Evolutionary conservation across 2,329 filamentous ascomycete genomes (phyloP), one percentile per base, ranked within the genome.

Genomic region (Aureobasidium sp.): DNA sequence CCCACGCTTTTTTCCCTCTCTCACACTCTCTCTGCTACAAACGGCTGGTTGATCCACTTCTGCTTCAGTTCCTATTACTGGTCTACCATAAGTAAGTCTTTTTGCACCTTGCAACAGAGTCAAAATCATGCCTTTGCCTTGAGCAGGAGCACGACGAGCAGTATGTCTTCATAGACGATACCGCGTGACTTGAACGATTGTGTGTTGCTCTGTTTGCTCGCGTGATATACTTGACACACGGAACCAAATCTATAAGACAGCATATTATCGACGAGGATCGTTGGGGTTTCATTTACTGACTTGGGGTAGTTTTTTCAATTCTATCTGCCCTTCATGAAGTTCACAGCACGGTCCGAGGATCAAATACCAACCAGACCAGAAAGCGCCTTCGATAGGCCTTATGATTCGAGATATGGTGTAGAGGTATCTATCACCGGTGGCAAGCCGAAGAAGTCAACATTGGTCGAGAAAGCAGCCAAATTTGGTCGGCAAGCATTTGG

Each of bases 391-490:
- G 56, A 52, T 10, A 36, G 48, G 15, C 57, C 37, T 1, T 61
- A 55, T 51, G 46, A 59, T 37, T 27, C 53, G 39, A 46, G 41
- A 51, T 61, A 34, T 51, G 61, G 61, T 10, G 41, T 53, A 17
- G 44, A 55, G 44, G 41, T 65, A 56, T 66, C 61, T 53, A 39
- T 65, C 55, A 52, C 62, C 64, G 32, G 69, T 63, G 59, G 65
- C 67, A 44, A 61, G 43, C 41, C 62, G n/a, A 65, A 59, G 37
- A 64, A 64, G 34, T 34, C 59, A 24, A 60, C 61, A 8, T 60
- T 63, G 17, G 50, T 46, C 24, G 64, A 64, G 26, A 51, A 48
- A 52, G 64, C 64, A 13, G 62, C 64, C 15, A 59, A 44, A 27
- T 61, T 65, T n/a, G 52, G 59, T 17, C 52, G 61, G 41, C 62